Evolutionary conservation across 345 rosid species (phyloP).

Genomic region (Populus simonii): DNA sequence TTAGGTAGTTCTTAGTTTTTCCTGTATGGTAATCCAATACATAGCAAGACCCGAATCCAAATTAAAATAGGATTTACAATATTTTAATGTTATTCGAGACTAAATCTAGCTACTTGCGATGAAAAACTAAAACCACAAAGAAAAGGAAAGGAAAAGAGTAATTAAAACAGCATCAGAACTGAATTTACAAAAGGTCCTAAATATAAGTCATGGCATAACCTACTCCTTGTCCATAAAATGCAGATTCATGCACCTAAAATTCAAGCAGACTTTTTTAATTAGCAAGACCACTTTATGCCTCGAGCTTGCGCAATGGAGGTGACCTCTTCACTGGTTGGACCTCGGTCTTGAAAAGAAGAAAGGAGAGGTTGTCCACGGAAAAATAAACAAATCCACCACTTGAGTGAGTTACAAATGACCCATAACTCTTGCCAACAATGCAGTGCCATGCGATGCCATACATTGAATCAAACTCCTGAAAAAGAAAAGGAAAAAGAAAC

Average conservation of each 20-base stretch:
- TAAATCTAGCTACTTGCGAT: background rate
- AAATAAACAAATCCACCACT: constrained; percentile 42
- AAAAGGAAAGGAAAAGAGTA: background rate
- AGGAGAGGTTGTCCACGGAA: constrained; percentile 40
- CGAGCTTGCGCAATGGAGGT: constrained; percentile 13
- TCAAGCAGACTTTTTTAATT: background rate
- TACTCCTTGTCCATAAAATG: background rate
- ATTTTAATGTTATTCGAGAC: background rate
- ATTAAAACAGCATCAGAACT: background rate
- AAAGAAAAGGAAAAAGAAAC: background rate
- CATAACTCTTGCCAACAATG: constrained; percentile 43
- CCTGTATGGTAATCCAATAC: background rate
- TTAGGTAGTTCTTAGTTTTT: background rate
- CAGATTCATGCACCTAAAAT: background rate
- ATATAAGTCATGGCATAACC: background rate
- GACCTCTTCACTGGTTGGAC: constrained; percentile 32
- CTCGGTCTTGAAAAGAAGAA: constrained; percentile 67
- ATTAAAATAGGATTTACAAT: background rate
- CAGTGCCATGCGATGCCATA: constrained; percentile 57
- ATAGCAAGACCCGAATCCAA: background rate
- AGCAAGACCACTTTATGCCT: background rate
- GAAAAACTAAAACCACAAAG: background rate
- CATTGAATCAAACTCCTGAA: constrained; percentile 37
- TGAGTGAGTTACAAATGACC: constrained; percentile 44
- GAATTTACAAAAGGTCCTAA: background rate